Evolutionary conservation across 441 rosid species (phyloP).

Genomic region (Macaranga tanarius): DNA sequence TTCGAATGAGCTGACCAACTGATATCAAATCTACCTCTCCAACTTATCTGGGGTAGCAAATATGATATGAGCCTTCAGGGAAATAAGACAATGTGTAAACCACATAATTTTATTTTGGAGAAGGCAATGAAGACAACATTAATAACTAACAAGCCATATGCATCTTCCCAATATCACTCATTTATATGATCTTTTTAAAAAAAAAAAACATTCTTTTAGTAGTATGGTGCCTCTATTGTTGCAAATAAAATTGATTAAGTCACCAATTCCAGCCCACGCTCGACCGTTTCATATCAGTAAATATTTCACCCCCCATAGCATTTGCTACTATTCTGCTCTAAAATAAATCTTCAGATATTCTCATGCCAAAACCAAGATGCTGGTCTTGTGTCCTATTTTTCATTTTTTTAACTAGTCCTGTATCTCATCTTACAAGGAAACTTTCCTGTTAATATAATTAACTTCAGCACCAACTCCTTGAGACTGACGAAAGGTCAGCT

Average conservation of each 20-base stretch:
- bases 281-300: slow-evolving; percentile 6
- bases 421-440: background rate
- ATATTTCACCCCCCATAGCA: background rate
- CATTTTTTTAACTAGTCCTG: background rate
- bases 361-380: background rate
- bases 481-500: background rate
- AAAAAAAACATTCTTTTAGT: background rate
- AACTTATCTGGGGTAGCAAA: background rate
- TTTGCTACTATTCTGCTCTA: background rate
- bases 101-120: background rate
- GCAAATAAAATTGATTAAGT: slow-evolving; percentile 1
- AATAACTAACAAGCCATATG: no score
- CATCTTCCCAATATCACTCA: background rate
- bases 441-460: background rate
- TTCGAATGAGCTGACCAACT: background rate
- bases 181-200: background rate
- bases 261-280: background rate
- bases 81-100: background rate
- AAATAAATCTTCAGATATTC: background rate
- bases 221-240: background rate
- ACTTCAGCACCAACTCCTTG: background rate
- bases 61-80: background rate
- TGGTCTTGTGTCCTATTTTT: background rate
- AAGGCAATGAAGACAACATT: background rate
- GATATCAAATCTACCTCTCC: background rate